phyloP scores from a whole-genome alignment of 208 protist species.

The Borovskyia barvae region DNA sequence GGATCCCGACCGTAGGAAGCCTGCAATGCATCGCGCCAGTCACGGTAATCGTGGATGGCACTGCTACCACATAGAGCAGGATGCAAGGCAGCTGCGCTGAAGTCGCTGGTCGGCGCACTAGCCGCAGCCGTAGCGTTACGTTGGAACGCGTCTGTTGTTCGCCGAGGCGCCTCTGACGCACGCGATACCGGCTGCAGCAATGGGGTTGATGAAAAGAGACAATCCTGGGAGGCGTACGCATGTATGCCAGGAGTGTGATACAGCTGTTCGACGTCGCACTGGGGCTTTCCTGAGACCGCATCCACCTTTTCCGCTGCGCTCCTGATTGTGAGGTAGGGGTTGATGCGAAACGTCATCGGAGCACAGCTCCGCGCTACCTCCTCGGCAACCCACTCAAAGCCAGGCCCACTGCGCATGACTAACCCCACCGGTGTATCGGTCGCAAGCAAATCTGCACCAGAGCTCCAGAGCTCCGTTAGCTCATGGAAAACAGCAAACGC shows the following conservation, averaged over 20 bases:
- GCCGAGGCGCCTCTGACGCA: neutral
- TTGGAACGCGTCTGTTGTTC: neutral
- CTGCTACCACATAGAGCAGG: neutral
- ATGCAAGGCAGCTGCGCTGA: neutral
- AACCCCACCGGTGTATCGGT: constrained; percentile 41
- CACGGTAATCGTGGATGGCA: constrained; percentile 12
- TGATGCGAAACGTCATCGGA: constrained; percentile 35
- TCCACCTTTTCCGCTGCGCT: too few species aligned
- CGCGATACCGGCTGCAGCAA: neutral
- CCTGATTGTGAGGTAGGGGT: constrained; percentile 17
- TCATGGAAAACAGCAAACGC: constrained; percentile 40
- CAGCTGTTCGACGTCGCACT: neutral
- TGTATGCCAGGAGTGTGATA: neutral
- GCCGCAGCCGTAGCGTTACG: neutral
- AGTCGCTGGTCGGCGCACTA: neutral
- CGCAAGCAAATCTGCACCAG: constrained; percentile 29
- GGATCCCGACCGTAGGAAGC: constrained; percentile 18
- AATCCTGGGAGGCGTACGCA: constrained; percentile 6
- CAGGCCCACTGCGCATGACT: constrained; percentile 51
- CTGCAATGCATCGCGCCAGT: constrained; percentile 18
- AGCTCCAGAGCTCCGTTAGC: constrained; percentile 24
- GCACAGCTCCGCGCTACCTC: constrained; percentile 36
- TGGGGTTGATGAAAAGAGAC: neutral
- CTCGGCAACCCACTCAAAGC: constrained; percentile 41
- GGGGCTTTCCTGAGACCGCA: too few species aligned